Conservation (phyloP, 352 stramenopile genomes). For the Pythium biforme region DNA sequence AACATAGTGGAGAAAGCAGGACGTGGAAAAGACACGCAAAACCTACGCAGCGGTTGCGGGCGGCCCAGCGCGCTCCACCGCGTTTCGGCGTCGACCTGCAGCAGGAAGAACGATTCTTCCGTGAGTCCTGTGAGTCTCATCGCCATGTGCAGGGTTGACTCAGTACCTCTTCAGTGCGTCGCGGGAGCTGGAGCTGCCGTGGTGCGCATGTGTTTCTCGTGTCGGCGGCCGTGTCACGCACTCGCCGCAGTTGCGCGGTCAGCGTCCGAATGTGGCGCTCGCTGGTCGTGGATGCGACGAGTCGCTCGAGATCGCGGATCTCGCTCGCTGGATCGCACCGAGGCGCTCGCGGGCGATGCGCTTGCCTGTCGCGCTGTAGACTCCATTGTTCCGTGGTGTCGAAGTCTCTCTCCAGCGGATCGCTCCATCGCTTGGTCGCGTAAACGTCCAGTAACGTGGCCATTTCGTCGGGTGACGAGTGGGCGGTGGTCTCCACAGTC, state of each 20-base stretch:
- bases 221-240: neutral
- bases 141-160: neutral
- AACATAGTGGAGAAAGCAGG: no score
- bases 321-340: neutral
- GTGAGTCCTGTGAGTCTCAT: no score
- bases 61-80: slow-evolving; percentile 22
- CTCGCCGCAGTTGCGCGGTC: neutral
- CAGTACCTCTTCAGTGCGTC: neutral
- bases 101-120: no score
- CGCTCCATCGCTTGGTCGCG: neutral
- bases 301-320: neutral
- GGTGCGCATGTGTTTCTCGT: neutral
- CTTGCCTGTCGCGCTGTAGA: neutral
- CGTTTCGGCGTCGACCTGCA: slow-evolving; percentile 25
- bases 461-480: neutral
- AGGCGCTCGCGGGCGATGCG: neutral
- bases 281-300: neutral
- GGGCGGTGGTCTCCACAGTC: neutral
- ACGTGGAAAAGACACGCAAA: neutral
- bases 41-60: slow-evolving; percentile 29
- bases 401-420: neutral
- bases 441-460: neutral
- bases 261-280: neutral
- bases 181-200: neutral
- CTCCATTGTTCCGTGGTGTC: neutral